These are phyloP conservation scores for Candida freyschussii DNA, from an alignment of 1,139 yeast genomes.

Conservation along the genomic window DNA sequence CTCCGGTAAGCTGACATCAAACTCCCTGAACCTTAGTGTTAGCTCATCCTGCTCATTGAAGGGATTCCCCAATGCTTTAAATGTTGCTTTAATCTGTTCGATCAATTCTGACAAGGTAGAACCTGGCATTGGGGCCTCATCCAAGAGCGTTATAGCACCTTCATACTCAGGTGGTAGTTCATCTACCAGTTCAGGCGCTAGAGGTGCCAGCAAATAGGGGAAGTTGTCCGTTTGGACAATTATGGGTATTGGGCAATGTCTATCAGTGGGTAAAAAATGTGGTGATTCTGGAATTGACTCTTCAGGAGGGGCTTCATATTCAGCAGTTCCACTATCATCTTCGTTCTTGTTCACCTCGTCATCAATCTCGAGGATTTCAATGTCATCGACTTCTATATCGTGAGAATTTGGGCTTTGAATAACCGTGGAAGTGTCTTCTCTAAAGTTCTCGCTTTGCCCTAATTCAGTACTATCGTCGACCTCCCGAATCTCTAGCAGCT, in stretches of 20 bases:
- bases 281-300: not conserved
- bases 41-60: conserved; percentile 20
- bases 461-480: not conserved
- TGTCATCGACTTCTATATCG: conserved; percentile 5
- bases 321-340: conserved; percentile 1
- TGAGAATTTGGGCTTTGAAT: not conserved
- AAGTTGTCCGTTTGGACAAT: conserved; percentile 18
- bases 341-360: conserved; percentile 2
- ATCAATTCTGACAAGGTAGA: conserved; percentile 14
- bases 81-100: conserved; percentile 17
- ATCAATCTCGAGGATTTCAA: conserved; percentile 9
- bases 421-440: too few species aligned
- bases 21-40: conserved; percentile 17
- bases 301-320: not conserved
- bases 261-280: too few species aligned
- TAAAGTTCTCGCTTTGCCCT: too few species aligned
- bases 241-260: conserved; percentile 15
- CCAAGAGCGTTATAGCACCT: conserved; percentile 16
- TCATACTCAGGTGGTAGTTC: conserved; percentile 12
- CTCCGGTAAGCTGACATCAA: conserved; percentile 16
- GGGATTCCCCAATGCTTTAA: conserved; percentile 16
- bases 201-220: conserved; percentile 22
- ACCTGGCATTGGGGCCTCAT: conserved; percentile 14
- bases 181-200: conserved; percentile 4
- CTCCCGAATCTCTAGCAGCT: conserved; percentile 7